Percentiles rank a stretch among this genome's conserved stretches.
phyloP scores from a whole-genome alignment of 75 land plant genomes.

The Larix kaempferi region DNA sequence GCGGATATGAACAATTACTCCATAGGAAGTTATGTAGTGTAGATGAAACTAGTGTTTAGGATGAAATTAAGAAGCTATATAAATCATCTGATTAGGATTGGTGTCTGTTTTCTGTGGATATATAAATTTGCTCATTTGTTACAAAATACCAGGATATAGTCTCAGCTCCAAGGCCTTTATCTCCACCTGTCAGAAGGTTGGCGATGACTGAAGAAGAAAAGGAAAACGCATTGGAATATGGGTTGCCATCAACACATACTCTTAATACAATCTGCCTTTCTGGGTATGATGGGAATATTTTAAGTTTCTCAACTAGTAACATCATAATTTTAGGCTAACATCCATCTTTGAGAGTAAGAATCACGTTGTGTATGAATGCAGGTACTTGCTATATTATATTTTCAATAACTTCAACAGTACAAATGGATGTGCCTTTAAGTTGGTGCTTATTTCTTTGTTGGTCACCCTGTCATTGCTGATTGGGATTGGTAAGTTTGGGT shows the following conservation, averaged over 20 bases:
- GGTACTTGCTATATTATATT: constrained; percentile 61
- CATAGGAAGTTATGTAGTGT: not conserved
- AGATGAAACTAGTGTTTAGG: not conserved
- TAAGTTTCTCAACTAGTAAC: not conserved
- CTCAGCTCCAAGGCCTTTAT: constrained; percentile 96
- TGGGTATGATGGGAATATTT: constrained; percentile 51
- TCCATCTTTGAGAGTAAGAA: constrained; percentile 5
- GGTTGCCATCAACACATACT: constrained; percentile 97
- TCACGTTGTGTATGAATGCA: constrained; percentile 20
- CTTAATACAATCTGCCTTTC: constrained; percentile 92
- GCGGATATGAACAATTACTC: no score
- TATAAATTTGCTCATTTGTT: not conserved
- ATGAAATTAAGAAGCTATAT: not conserved
- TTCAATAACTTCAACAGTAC: constrained; percentile 16
- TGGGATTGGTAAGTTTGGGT: constrained; percentile 47
- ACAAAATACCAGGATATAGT: constrained; percentile 59
- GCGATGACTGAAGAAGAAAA: constrained; percentile 72
- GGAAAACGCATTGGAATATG: constrained; percentile 85
- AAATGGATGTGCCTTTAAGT: constrained; percentile 1
- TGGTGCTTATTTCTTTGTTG: constrained; percentile 28
- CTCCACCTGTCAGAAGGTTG: constrained; percentile 88
- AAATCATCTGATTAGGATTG: not conserved
- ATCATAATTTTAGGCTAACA: constrained; percentile 44
- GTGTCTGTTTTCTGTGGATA: not conserved
- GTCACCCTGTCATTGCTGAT: constrained; percentile 48